Evolutionary conservation across 2,329 filamentous ascomycete species (phyloP).

Genomic region (Fusarium sacchari): DNA sequence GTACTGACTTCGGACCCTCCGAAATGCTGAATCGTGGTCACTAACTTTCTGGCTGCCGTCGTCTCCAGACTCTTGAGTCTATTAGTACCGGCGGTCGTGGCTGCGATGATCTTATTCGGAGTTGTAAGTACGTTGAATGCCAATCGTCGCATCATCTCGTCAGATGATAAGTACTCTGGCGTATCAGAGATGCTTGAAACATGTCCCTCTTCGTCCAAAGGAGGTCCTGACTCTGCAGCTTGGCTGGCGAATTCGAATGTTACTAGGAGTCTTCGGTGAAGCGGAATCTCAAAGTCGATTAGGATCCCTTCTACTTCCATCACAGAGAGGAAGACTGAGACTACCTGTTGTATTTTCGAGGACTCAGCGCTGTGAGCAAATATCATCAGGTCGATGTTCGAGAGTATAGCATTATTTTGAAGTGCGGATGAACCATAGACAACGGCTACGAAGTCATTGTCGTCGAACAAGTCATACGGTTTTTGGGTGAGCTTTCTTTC

Average conservation of each 20-base stretch:
- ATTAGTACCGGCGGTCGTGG: neutral
- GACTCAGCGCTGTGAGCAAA: neutral
- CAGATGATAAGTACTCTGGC: neutral
- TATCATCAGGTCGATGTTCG: neutral
- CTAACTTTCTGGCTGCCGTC: neutral
- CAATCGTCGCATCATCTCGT: neutral
- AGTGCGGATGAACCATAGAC: neutral
- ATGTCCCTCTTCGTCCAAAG: neutral
- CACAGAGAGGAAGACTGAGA: neutral
- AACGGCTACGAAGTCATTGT: neutral
- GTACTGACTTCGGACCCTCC: neutral
- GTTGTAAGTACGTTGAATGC: neutral
- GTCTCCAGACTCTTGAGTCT: neutral
- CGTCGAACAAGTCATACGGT: neutral
- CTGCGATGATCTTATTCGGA: neutral
- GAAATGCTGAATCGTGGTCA: neutral
- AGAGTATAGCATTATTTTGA: neutral
- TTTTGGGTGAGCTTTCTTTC: neutral
- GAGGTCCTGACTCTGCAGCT: neutral
- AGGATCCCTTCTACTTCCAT: neutral
- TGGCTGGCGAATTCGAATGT: neutral
- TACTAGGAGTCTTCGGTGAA: neutral
- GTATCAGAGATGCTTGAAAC: neutral
- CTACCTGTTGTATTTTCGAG: neutral
- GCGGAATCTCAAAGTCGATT: neutral